Evolutionary conservation across 2,329 filamentous ascomycete species (phyloP), one percentile per base, ranked within the genome.

Genomic region (Botrytis tulipae): DNA sequence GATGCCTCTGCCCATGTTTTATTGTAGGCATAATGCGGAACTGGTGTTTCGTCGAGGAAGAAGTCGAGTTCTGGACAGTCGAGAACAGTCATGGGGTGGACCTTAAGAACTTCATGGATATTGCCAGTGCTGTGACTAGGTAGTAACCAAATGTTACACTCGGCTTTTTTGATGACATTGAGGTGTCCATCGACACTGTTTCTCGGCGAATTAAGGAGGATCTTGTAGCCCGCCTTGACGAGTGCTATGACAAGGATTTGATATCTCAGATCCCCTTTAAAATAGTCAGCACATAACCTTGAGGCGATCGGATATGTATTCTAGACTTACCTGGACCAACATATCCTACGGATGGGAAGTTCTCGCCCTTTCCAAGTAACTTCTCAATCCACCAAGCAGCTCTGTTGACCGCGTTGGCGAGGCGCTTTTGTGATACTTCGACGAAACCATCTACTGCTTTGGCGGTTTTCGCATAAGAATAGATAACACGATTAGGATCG

Each of bases 1-100:
- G 32, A 67, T 14, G 51, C 72, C 32, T 80, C 76, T 1, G 80
- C 78, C 35, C 80, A 83, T 3, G 71, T 75, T 10, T 74, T 65
- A 16, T 63, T 67, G 40, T 75, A 72, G n/a, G 72, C 42, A 54
- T 73, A 73, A 32, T 70, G 72, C n/a, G 65, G 40, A 69, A 61
- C 71, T 10, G 63, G 71, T 14, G 54, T 70, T 48, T 69, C 63
- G 9, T 73, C 71, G 42, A 73, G 25, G 29, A 73, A 68, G 40
- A 69, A 68, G 3, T 69, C 29, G 42, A 73, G 51, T n/a, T 70
- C 71, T 48, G 71, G 71, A 37, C 62, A 69, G 35, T 73, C 71
- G 14, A 69, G 10, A 40, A 68, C 35, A 25, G 29, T 60, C 71
- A 73, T 73, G 2, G 71, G 63, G 32, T 20, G 63, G 10, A 51